These are phyloP conservation scores for Rhodotorula sp. DNA, from an alignment of 1,284 basidiomycete species.

Conservation along the genomic window DNA sequence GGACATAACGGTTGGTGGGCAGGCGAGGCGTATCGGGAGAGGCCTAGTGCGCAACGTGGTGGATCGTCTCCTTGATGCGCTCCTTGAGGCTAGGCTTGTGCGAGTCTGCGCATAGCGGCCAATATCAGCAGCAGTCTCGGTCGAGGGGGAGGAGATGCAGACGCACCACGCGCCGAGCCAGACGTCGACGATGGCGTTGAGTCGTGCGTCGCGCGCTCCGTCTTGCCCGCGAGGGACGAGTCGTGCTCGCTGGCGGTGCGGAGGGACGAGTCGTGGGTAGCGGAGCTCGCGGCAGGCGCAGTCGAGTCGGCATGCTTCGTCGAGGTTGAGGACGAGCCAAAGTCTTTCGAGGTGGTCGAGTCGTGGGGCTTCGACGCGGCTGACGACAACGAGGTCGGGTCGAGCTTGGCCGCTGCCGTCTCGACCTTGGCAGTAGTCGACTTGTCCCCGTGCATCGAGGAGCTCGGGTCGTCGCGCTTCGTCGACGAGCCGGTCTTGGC, in stretches of 20 bases:
- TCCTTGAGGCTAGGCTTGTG: neutral
- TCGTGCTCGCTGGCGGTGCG: neutral
- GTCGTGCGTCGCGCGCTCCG: neutral
- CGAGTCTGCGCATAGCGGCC: neutral
- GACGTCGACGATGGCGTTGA: neutral
- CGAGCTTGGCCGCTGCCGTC: neutral
- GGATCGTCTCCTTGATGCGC: neutral
- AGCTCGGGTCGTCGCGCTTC: too few species aligned
- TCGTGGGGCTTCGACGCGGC: neutral
- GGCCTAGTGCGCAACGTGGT: neutral
- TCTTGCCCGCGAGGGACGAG: neutral
- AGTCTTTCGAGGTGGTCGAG: neutral
- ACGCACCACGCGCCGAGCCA: too few species aligned
- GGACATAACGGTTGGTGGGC: neutral
- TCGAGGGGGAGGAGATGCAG: neutral
- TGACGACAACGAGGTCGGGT: neutral
- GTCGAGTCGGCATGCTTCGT: neutral
- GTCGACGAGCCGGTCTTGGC: too few species aligned
- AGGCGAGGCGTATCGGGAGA: too few species aligned
- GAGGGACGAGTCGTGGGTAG: neutral
- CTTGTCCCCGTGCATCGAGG: neutral
- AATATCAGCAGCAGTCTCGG: neutral
- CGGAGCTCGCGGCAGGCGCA: neutral
- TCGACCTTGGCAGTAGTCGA: neutral
- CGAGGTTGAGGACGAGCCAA: neutral